A percentile compares a stretch with the other conserved stretches of the same genome.
phyloP scores from a whole-genome alignment of 768 basidiomycete species.

The Mycena indigotica region DNA sequence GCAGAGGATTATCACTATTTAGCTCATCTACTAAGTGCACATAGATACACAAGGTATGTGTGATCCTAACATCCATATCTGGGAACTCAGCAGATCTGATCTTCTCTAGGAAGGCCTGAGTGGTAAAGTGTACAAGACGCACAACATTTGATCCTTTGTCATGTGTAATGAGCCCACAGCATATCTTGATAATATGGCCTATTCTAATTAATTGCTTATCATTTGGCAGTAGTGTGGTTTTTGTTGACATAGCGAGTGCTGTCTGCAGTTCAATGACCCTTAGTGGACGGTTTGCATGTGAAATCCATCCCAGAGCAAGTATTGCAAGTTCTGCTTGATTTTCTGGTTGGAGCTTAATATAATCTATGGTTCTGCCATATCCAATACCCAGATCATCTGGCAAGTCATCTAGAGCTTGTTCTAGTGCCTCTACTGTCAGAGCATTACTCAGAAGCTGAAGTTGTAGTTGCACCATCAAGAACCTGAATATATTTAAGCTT shows the following conservation, averaged over 20 bases:
- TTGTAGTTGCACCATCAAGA: not conserved
- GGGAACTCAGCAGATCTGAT: no score
- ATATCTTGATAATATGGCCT: not conserved
- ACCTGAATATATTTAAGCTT: not conserved
- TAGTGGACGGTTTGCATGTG: not conserved
- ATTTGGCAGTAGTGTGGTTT: not conserved
- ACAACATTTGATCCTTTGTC: not conserved
- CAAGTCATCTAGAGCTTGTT: not conserved
- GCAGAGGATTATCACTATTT: no score
- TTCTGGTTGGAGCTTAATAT: not conserved
- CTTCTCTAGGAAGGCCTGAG: not conserved
- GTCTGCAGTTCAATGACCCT: not conserved
- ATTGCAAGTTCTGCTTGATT: not conserved
- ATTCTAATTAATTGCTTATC: not conserved
- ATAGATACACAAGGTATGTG: no score
- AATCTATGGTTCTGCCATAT: not conserved
- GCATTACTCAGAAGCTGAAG: not conserved
- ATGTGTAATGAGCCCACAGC: not conserved
- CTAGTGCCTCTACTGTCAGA: not conserved
- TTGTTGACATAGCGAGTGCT: not conserved
- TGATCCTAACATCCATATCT: no score
- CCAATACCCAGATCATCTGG: not conserved
- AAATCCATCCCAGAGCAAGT: not conserved
- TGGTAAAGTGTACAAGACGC: not conserved
- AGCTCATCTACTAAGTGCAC: no score